Evolutionary conservation across 768 basidiomycete species (phyloP).

Genomic region (Tulasnella sp.): DNA sequence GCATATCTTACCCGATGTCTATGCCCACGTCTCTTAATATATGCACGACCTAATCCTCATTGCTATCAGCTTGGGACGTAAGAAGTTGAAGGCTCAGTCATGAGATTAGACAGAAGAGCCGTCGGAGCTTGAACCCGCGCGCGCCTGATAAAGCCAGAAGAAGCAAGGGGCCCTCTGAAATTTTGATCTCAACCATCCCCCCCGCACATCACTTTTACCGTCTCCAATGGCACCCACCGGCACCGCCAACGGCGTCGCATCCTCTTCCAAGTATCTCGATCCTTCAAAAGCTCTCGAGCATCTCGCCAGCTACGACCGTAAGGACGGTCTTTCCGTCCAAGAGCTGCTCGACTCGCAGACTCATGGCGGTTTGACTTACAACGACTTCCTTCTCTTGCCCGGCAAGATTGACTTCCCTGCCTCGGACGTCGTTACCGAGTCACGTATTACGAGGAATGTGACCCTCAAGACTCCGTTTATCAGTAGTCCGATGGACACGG

Average conservation of each 20-base stretch:
- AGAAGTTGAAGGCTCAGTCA: not conserved
- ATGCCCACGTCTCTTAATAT: not conserved
- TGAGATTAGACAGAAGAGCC: not conserved
- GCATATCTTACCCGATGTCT: not conserved
- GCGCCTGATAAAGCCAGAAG: not conserved
- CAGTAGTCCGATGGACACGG: constrained; percentile 99
- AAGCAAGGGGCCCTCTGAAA: not conserved
- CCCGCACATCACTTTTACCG: not conserved
- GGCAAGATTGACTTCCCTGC: constrained; percentile 94
- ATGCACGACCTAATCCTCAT: not conserved
- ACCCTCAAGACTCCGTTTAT: constrained; percentile 90
- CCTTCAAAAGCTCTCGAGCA: constrained; percentile 65
- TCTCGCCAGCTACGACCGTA: constrained; percentile 58
- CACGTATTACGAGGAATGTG: constrained; percentile 83
- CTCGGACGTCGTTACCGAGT: constrained; percentile 70
- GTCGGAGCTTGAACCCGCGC: not conserved
- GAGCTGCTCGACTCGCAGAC: constrained; percentile 83
- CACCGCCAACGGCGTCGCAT: not conserved
- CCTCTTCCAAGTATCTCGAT: constrained; percentile 43
- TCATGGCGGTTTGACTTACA: constrained; percentile 93
- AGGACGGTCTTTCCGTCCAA: constrained; percentile 74
- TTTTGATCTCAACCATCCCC: not conserved
- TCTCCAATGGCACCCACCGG: not conserved
- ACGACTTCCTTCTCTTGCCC: constrained; percentile 90
- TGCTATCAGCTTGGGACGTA: not conserved